phyloP scores from a whole-genome alignment of 192 early-diverging fungal species.

The Coemansia sp. region DNA sequence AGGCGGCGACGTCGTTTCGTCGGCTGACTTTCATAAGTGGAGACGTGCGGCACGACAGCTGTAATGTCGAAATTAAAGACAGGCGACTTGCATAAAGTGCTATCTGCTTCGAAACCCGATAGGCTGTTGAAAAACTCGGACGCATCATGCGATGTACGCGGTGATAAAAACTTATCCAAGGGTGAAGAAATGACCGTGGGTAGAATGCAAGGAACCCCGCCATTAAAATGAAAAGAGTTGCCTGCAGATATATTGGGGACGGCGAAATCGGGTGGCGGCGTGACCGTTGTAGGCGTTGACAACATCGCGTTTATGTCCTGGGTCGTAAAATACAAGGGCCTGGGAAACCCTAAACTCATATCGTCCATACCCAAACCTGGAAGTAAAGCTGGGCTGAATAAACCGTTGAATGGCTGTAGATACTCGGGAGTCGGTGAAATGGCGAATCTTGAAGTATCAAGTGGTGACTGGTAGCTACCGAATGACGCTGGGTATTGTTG shows the following conservation, averaged over 20 bases:
- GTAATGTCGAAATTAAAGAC: neutral
- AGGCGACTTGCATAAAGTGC: too few species aligned
- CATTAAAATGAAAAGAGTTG: neutral
- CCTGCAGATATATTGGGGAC: neutral
- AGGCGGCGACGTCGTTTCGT: neutral
- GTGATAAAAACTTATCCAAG: neutral
- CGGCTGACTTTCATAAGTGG: neutral
- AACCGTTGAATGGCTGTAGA: neutral
- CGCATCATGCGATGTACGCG: neutral
- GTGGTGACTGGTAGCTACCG: neutral
- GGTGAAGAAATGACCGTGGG: neutral
- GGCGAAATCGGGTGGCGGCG: slow-evolving; percentile 3
- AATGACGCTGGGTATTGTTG: neutral
- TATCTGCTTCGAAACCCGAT: neutral
- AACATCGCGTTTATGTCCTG: neutral
- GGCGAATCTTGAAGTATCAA: neutral
- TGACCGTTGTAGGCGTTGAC: neutral
- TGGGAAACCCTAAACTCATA: neutral
- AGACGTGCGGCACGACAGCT: neutral
- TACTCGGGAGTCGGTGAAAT: neutral
- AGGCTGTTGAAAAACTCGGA: neutral
- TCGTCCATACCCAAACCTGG: neutral
- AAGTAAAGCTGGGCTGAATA: neutral
- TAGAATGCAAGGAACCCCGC: neutral
- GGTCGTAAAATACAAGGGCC: neutral